Evolutionary conservation across 192 early-diverging fungal genomes (phyloP), one percentile per base, ranked within the genome.

Genomic region (Gonapodya prolifera): DNA sequence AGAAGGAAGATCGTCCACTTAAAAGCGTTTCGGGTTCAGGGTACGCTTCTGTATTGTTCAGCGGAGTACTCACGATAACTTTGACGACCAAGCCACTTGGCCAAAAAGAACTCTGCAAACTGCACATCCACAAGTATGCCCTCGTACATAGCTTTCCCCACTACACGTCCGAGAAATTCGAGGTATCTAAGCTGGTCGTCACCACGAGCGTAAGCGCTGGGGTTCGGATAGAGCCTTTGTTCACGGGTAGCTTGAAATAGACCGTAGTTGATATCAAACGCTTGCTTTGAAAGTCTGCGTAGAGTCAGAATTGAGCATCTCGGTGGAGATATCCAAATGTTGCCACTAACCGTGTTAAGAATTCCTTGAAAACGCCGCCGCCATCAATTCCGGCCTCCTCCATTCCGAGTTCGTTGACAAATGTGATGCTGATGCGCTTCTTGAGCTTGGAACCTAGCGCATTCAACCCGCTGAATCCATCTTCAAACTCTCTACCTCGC

Each of bases 281-380:
- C 92, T 78, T 96, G 90, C 34, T 80, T 85, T 0, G 88, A 83
- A 28, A 92, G 79, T 69, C 87, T 89, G 75, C 0, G 35, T 30
- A 75, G 75, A 82, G 23, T 31, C 77, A 77, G 35, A 2, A 77
- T 35, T 75, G 33, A 17, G 34, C 36, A 35, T 45, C 29, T 34
- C 1, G 2, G 28, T 23, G 23, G 28, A 31, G 2, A 33, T 28
- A n/a, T 75, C 0, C 18, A n/a, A 69, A 18, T 0, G 34, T 30
- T 33, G 30, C 30, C 30, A 82, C 85, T 77, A 87, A 90, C 81
- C 84, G 78, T 2, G 93, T 97, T 35, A 99, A 83, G 78, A 99
- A 99, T 83, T 99, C 97, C 70, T 99, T 99, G 81, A 99, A 99
- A 13, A 99, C 91, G 35, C 97, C 96, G 33, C 95, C 95, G 70